Conservation (phyloP, 495 filamentous ascomycete species). For the Podospora tetraspora region DNA sequence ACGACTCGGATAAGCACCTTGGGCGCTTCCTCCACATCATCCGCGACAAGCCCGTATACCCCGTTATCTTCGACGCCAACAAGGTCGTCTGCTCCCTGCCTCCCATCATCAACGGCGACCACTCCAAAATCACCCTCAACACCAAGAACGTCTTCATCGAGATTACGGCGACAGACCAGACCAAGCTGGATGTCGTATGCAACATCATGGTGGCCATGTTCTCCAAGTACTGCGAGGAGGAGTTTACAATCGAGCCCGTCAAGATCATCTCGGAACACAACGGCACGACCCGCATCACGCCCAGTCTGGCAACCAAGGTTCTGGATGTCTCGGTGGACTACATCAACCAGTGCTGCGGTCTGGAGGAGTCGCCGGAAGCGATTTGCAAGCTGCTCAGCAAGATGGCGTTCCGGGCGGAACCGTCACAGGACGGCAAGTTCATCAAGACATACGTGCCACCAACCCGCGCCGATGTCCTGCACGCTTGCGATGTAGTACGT, state of each 20-base stretch:
- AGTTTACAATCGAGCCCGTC: slow-evolving; percentile 89
- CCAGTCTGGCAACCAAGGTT: slow-evolving; percentile 67
- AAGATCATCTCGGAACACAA: slow-evolving; percentile 91
- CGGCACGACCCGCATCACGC: slow-evolving; percentile 67
- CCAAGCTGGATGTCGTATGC: slow-evolving; percentile 93
- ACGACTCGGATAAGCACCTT: slow-evolving; percentile 84
- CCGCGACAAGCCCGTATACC: slow-evolving; percentile 86
- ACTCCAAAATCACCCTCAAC: slow-evolving; percentile 86
- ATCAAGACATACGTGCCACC: slow-evolving; percentile 79
- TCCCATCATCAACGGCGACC: slow-evolving; percentile 95
- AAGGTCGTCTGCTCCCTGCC: slow-evolving; percentile 85
- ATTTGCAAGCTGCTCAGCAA: slow-evolving; percentile 72
- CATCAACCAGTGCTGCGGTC: slow-evolving; percentile 84
- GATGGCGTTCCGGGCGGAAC: slow-evolving; percentile 77
- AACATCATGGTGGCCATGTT: slow-evolving; percentile 97
- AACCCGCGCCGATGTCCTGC: slow-evolving; percentile 88
- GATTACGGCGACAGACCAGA: slow-evolving; percentile 93
- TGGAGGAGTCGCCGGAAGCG: slow-evolving; percentile 62
- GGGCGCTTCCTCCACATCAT: slow-evolving; percentile 87
- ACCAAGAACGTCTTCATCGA: slow-evolving; percentile 95
- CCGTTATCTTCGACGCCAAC: slow-evolving; percentile 91
- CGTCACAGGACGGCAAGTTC: slow-evolving; percentile 60
- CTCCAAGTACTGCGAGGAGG: slow-evolving; percentile 79
- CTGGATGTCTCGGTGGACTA: slow-evolving; percentile 83
- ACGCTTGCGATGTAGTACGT: slow-evolving; percentile 78